Evolutionary conservation across 202 grass and related monocot species (phyloP), one percentile per base, ranked within the genome.

Genomic region (Alloteropsis angusta): DNA sequence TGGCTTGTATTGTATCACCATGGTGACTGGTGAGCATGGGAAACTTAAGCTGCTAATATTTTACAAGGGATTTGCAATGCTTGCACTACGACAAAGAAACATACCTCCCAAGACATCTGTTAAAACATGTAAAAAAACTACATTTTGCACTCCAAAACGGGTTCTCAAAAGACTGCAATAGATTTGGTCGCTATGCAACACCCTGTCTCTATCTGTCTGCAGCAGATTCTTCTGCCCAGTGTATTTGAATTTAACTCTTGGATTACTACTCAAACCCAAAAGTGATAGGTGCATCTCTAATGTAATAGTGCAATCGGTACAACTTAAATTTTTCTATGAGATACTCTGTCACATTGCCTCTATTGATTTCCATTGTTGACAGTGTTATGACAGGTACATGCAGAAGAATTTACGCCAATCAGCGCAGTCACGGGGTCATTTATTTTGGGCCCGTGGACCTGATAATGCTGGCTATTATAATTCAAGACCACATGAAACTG

Each of bases 371-470:
- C 71, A 50, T 81, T 0, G 32, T 84, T 38, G 22, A 65, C 85
- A 97, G 94, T 97, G 94, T 83, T 92, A 97, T 46, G 95, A 97
- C 61, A 91, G 75, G 66, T 94, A 97, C 68, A 90, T 97, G 95
- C 95, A 97, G 88, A 85, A 92, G 75, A 85, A 83, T 72, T 76
- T 97, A 37, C 74, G 91, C 18, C 80, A 85, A 68, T 79, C 95
- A 66, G 89, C 95, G 15, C 61, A 90, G 66, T 68, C 68, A 84
- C 70, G 95, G 68, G 94, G 89, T 5, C 95, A 97, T 84, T 73
- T 91, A 71, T 92, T 94, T 83, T 97, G 95, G 95, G 95, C 89
- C 7, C 87, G 77, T 72, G 95, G 95, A 59, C 91, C 95, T 78
- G 91, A 92, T 75, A 97, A 94, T 83, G 78, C 95, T 83, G 95